Percentiles rank a stretch among this genome's conserved stretches.
phyloP scores from a whole-genome alignment of 2,329 filamentous ascomycete species.

The Blastomyces silverae region DNA sequence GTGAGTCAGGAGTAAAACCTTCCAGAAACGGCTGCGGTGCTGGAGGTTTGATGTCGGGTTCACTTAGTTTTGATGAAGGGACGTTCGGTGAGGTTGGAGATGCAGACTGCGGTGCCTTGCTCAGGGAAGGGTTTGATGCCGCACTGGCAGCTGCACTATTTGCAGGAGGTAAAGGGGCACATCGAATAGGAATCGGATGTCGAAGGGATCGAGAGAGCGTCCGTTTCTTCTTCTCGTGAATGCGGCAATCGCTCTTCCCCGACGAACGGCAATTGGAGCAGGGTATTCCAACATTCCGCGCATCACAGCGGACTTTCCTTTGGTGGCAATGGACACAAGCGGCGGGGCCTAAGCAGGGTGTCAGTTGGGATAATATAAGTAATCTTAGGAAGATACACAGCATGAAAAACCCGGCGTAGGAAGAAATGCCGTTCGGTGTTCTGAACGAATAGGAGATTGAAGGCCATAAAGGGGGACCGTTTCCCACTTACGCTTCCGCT shows the following conservation, averaged over 20 bases:
- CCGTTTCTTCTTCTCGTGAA: conserved; percentile 48
- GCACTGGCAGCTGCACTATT: conserved; percentile 12
- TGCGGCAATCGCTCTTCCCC: conserved; percentile 39
- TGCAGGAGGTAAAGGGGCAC: conserved; percentile 28
- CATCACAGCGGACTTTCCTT: conserved; percentile 48
- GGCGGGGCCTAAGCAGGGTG: conserved; percentile 30
- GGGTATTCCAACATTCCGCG: conserved; percentile 42
- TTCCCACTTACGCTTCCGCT: conserved; percentile 20
- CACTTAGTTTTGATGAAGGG: conserved; percentile 4
- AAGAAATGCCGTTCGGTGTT: not conserved
- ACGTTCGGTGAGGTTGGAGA: conserved; percentile 11
- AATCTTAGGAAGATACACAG: not conserved
- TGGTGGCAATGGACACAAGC: conserved; percentile 48
- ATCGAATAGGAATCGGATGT: conserved; percentile 44
- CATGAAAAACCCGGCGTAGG: not conserved
- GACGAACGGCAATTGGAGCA: conserved; percentile 46
- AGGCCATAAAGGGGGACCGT: not conserved
- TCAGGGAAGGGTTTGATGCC: conserved; percentile 10
- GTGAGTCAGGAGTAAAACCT: conserved; percentile 26
- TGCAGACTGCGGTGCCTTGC: conserved; percentile 12
- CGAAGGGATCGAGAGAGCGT: conserved; percentile 38
- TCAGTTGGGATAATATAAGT: conserved; percentile 2
- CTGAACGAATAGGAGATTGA: conserved; percentile 6
- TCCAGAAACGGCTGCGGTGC: conserved; percentile 25
- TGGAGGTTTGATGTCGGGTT: conserved; percentile 19